A percentile compares a stretch with the other conserved stretches of the same genome.
phyloP scores from a whole-genome alignment of 1,284 basidiomycete species.

The Macrocystidia cucumis region DNA sequence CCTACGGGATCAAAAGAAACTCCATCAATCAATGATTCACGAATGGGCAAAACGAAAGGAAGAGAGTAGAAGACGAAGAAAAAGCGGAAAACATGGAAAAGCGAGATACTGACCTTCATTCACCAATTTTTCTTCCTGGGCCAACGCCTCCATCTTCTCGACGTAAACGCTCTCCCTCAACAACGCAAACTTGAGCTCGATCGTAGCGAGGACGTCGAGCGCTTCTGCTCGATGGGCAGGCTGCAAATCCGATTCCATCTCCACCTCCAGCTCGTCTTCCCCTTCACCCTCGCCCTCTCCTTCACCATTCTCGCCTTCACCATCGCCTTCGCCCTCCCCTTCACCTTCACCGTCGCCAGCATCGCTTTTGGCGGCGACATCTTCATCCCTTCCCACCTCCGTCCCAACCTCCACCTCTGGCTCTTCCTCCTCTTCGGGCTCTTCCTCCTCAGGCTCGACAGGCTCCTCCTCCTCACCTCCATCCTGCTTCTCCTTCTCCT shows the following conservation, averaged over 20 bases:
- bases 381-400: too few species aligned
- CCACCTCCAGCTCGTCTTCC: conserved; percentile 30
- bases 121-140: conserved; percentile 70
- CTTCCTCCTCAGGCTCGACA: too few species aligned
- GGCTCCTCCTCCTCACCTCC: too few species aligned
- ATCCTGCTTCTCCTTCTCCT: too few species aligned
- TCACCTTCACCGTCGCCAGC: too few species aligned
- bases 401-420: too few species aligned
- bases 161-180: conserved; percentile 69
- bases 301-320: conserved; percentile 12
- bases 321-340: conserved; percentile 15
- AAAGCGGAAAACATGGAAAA: conserved; percentile 8
- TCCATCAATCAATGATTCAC: neutral
- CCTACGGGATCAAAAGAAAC: conserved; percentile 30
- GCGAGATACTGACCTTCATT: conserved; percentile 53
- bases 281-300: too few species aligned
- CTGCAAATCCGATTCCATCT: conserved; percentile 57
- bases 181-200: conserved; percentile 74
- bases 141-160: conserved; percentile 75
- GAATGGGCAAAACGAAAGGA: too few species aligned
- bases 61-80: conserved; percentile 6
- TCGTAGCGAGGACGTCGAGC: conserved; percentile 65
- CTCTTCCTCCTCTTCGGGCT: too few species aligned
- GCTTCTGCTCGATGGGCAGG: conserved; percentile 75
- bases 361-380: conserved; percentile 16